Evolutionary conservation across 1,284 basidiomycete species (phyloP), one percentile per base, ranked within the genome.

Genomic region (Ustilago hordei): DNA sequence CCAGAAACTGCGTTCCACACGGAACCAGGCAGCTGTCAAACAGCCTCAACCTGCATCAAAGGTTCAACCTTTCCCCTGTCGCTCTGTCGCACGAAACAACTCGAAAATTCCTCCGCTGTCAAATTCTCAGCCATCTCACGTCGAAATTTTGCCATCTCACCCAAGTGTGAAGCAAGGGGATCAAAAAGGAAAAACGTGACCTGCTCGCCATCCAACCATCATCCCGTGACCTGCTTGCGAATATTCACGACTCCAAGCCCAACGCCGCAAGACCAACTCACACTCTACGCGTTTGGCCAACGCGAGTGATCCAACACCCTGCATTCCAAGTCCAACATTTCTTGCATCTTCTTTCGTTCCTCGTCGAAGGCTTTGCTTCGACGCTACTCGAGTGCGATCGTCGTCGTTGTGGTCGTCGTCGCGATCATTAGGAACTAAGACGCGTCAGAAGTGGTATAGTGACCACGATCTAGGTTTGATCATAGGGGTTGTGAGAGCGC

Each of bases 121-220:
- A 55, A 62, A 55, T 62, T 39, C 31, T 45, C 34, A 31, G 23
- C 34, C 3, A 38, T 48, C 38, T 64, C 57, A 59, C 61, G 32
- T 62, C 11, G 4, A 59, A 59, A 45, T 35, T 9, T 34, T 8
- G 9, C 12, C 39, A 7, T 41, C 9, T 8, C 17, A 17, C 34
- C 19, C 8, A 34, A 12, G 15, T 8, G 55, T 19, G 28, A 13
- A 45, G 28, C n/a, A 8, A 17, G 3, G 11, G n/a, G 17, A 19
- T 28, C 7, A 28, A 39, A 50, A 28, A 55, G 41, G 7, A 39
- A 64, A 64, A 73, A 73, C 73, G 73, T 75, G 73, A 75, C 73
- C 50, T 75, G 55, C 58, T 74, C 65, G 55, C 52, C 64, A 70
- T 64, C 47, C 64, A 66, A 75, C 73, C 73, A 75, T 71, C 73